Evolutionary conservation across 2,329 filamentous ascomycete genomes (phyloP), one percentile per base, ranked within the genome.

Genomic region (Aspergillus quadricinctus): DNA sequence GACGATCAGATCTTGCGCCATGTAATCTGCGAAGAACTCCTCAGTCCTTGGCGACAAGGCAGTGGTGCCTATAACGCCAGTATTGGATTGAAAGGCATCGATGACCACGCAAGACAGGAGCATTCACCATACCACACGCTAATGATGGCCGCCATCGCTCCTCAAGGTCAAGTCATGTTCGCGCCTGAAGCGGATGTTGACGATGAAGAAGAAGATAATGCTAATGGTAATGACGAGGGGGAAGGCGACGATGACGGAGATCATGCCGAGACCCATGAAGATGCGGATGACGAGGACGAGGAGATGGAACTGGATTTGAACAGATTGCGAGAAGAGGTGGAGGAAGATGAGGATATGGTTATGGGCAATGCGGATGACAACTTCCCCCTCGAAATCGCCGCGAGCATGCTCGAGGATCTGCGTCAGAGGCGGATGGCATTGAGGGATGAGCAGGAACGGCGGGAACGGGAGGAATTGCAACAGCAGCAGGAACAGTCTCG

Each of bases 1-100:
- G 91, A 99, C 67, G 84, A 86, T 59, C 81, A 89, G 57, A 85
- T 97, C 19, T 78, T 99, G 46, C 84, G 92, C 40, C 87, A 85
- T 52, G 86, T 88, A 6, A 85, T 99, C 41, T 99, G 94, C 68
- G 91, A 97, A 71, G 91, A 99, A 72, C 83, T 97, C 66, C 84
- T 99, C 58, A 88, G 87, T 63, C 84, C 89, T 1, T 99, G 94
- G 94, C 84, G 87, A 31, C 84, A 88, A 62, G 94, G 94, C 5
- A 97, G 94, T 69, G 83, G 85, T 55, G 94, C 88, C 6, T 87
- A 82, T 48, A 93, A 97, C 70, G 88, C 86, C 21, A 82, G 85
- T 59, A 87, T 94, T 59, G 91, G 90, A 14, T 83, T 86, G 69
- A 83, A 87, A 62, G 90, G 90, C 9, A 87, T 96, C 25, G 88